A percentile compares a stretch with the other conserved stretches of the same genome.
phyloP scores from a whole-genome alignment of 1,284 basidiomycete genomes.

The Cryptococcus sp. region DNA sequence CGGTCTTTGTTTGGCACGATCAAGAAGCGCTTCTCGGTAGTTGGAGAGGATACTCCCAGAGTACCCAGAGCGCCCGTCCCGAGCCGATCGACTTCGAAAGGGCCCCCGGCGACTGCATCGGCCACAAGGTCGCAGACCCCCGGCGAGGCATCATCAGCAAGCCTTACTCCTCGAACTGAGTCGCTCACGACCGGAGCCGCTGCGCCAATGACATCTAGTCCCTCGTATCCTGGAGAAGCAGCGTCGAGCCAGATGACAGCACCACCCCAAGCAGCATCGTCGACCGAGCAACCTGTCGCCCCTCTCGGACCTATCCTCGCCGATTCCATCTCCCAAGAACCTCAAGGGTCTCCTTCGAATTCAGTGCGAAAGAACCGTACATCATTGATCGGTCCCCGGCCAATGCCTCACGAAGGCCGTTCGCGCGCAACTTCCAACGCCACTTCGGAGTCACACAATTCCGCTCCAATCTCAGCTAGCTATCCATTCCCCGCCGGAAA shows the following conservation, averaged over 20 bases:
- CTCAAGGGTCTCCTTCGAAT: neutral
- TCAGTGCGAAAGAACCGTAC: neutral
- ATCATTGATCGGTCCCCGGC: neutral
- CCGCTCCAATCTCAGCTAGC: neutral
- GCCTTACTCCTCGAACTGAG: too few species aligned
- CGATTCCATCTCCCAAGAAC: neutral
- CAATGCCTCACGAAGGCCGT: neutral
- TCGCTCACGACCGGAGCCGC: too few species aligned
- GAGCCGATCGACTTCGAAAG: too few species aligned
- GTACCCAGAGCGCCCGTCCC: constrained; percentile 2
- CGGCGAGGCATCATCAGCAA: too few species aligned
- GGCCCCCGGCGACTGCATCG: too few species aligned
- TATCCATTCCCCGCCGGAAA: neutral
- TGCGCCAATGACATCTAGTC: too few species aligned
- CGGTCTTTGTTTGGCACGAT: constrained; percentile 31
- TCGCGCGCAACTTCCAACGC: neutral
- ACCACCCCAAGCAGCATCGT: too few species aligned
- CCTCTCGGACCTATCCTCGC: neutral
- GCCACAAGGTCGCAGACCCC: too few species aligned
- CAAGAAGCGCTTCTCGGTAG: constrained; percentile 25
- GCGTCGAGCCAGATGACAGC: too few species aligned
- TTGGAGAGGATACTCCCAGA: constrained; percentile 10
- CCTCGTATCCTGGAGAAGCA: too few species aligned
- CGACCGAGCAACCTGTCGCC: too few species aligned
- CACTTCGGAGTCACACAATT: neutral